These are phyloP conservation scores for Mucor velutinosus DNA, from an alignment of 371 early-diverging fungal genomes.

Conservation along the genomic window DNA sequence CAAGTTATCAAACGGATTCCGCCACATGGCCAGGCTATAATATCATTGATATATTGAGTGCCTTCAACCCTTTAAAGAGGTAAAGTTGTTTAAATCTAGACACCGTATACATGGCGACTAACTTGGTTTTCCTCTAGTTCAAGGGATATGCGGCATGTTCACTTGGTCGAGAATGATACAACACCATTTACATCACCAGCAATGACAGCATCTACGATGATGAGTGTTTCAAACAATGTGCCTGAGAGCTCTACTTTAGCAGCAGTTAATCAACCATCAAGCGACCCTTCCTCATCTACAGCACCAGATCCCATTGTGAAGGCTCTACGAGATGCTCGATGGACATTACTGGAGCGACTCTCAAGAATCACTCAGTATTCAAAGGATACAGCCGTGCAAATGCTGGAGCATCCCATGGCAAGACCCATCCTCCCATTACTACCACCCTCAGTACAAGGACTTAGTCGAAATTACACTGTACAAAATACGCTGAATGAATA, in stretches of 20 bases:
- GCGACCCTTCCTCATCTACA: background rate
- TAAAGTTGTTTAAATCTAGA: background rate
- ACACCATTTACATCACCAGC: constrained; percentile 1
- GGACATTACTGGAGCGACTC: constrained; percentile 78
- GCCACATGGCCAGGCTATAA: constrained; percentile 43
- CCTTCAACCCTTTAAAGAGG: constrained; percentile 37
- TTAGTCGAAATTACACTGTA: constrained; percentile 51
- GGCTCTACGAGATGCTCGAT: constrained; percentile 48
- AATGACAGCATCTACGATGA: background rate
- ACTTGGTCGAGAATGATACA: constrained; percentile 1
- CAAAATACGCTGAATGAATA: constrained; percentile 70
- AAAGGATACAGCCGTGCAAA: constrained; percentile 68
- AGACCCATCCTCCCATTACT: background rate
- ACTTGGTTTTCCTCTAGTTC: background rate
- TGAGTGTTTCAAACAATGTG: background rate
- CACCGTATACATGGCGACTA: background rate
- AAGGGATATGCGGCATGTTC: constrained; percentile 7
- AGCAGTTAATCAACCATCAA: background rate
- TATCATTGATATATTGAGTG: constrained; percentile 42
- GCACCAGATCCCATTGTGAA: constrained; percentile 9
- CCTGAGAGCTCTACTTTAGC: background rate
- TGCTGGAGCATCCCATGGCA: constrained; percentile 56
- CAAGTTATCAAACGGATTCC: constrained; percentile 6
- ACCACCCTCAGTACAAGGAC: constrained; percentile 22
- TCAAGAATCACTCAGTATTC: constrained; percentile 77